Base-by-base conservation (phyloP, 371 early-diverging fungal genomes). In the Mucor piriformis region DNA sequence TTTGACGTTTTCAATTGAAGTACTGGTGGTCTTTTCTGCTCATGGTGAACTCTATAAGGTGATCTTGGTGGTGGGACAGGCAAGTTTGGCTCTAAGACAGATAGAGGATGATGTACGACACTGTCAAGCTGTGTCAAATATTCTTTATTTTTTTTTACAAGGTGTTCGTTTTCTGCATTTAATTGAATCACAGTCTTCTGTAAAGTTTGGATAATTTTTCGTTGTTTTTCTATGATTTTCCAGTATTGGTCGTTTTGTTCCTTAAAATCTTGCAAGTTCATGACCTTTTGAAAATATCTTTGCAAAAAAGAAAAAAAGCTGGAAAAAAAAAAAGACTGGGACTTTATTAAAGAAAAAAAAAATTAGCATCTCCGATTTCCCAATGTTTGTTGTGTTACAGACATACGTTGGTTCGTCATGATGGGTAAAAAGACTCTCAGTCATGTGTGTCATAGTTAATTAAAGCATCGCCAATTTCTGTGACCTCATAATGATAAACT, bases 181-280 rank as follows among this genome's bases (percentile, higher is more conserved):
- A 79, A 38, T 52, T 71, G 61, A 23, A 73, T 59, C 4, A 81
- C 32, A 23, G 74, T 74, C 62, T 77, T 76, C 55, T 79, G 80
- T 32, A 82, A 67, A 50, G 86, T 84, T 52, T 88, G 86, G 52
- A 94, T 92, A 37, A 92, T 86, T 42, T 72, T 55, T 58, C 91
- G 77, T 70, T 93, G 94, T 49, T 88, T 84, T 67, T 93, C 92
- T 51, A 93, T 88, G 51, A 93, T 88, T 67, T 85, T 89, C 89
- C 92, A 92, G 33, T 94, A 83, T 66, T 88, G 87, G 21, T 88
- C 90, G 54, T 92, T 93, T 64, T 93, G 91, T n/a, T 37, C 18
- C 35, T 53, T 54, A n/a, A 50, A 54, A 24, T 59, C 50, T 29
- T 58, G 49, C 5, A 46, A 23, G 18, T 16, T 20, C 8, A 18